Base-by-base conservation (phyloP, 1,284 basidiomycete species). In the Papiliotrema laurentii region DNA sequence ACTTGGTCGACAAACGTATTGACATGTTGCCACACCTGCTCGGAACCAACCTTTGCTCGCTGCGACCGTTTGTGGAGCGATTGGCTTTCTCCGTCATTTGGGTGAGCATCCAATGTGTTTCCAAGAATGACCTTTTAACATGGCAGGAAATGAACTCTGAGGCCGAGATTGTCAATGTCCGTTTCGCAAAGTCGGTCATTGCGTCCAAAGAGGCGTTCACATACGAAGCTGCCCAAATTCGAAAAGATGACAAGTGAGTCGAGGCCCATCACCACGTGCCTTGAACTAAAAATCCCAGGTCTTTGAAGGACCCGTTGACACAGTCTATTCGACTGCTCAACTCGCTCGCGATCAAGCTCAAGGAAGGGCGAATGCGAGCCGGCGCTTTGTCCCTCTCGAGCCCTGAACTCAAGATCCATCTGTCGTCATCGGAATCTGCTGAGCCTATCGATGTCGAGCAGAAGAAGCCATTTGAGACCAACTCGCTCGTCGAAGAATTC, bases 401-500 rank as follows among this genome's bases (percentile, higher is more conserved):
- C 0, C 94, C 96, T 0, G 94, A 99, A 77, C 89, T 99, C 69
- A 96, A 94, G 72, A 92, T 98, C 55, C 86, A 97, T 60, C 79
- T 98, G 26, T 89, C 96, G 66, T 91, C 85, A 54, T 78, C 89
- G 3, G 96, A 98, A 71, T 87, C 87, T 0, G 87, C 89, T 0
- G 94, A 92, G 49, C 96, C 96, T 0, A 89, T 97, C 56, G 94
- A 97, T 59, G 93, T 99, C 4, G 93, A 97, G 75, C 92, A 96
- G 70, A 98, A 98, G 72, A 86, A 92, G 64, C 72, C 89, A 65
- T 77, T 81, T 30, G 93, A 98, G 75, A 98, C 96, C 11, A 98
- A 98, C 70, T 92, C 87, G 56, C 77, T 99, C 10, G 96, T 98
- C 2, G 96, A 99, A 69, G 96, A 98, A 74, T 98, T 98, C 73